Percentiles rank a stretch among this genome's conserved stretches.
Evolutionary conservation across 257 asterid species (phyloP).

Genomic region (Gardenia jasminoides): DNA sequence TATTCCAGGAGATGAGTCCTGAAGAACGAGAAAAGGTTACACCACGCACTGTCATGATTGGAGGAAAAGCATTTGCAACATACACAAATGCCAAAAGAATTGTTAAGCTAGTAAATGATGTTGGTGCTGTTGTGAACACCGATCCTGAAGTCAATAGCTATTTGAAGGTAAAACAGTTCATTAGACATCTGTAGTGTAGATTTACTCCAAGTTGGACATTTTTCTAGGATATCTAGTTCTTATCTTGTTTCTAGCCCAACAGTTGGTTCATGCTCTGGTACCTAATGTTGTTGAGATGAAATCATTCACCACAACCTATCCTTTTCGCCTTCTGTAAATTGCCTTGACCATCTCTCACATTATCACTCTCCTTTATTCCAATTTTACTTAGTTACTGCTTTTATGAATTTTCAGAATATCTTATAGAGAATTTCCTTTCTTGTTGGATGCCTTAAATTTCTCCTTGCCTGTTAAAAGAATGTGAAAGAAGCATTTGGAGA

Average conservation of each 20-base stretch:
- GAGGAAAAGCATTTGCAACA: conserved; percentile 99
- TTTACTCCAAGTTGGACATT: not conserved
- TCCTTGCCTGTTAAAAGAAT: not conserved
- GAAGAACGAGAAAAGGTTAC: conserved; percentile 73
- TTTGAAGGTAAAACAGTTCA: conserved; percentile 56
- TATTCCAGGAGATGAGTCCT: conserved; percentile 90
- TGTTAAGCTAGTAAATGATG: conserved; percentile 94
- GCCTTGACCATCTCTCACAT: not conserved
- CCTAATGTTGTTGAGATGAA: not conserved
- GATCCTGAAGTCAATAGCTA: conserved; percentile 89
- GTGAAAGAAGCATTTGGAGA: not conserved
- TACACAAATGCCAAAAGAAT: conserved; percentile 95
- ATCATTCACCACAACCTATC: not conserved
- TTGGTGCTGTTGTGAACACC: conserved; percentile 85
- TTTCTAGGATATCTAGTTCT: not conserved
- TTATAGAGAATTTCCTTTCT: not conserved
- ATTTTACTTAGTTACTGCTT: not conserved
- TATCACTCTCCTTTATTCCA: not conserved
- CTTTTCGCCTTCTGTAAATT: not conserved
- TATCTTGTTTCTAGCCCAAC: no score
- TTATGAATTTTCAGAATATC: not conserved
- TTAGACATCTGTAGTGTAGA: not conserved
- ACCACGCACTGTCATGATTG: conserved; percentile 94
- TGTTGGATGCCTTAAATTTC: not conserved
- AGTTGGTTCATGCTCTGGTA: not conserved